Evolutionary conservation across 2,329 filamentous ascomycete species (phyloP).

Genomic region (Aspergillus sp.): DNA sequence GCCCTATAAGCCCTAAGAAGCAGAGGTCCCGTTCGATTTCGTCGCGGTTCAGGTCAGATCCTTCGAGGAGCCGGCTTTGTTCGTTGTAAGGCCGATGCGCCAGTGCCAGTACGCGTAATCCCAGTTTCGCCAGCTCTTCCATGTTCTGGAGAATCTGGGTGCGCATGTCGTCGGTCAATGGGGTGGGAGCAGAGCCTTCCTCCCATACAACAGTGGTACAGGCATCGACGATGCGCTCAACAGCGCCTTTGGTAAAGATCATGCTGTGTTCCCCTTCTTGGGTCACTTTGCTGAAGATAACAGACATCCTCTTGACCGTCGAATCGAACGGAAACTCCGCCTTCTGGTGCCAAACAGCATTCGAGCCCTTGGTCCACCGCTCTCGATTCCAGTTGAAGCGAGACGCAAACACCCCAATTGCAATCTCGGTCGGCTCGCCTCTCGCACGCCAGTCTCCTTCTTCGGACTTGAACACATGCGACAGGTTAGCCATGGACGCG

Average conservation of each 20-base stretch:
- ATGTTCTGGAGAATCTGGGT: conserved; percentile 65
- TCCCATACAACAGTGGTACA: conserved; percentile 55
- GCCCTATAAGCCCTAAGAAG: conserved; percentile 78
- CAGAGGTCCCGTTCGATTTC: conserved; percentile 67
- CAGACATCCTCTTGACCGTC: conserved; percentile 74
- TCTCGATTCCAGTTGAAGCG: conserved; percentile 65
- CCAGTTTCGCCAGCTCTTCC: conserved; percentile 64
- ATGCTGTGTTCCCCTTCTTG: conserved; percentile 22
- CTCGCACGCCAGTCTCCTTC: conserved; percentile 60
- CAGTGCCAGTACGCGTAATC: conserved; percentile 67
- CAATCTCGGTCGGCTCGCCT: conserved; percentile 71
- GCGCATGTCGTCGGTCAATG: conserved; percentile 55
- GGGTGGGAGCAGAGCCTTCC: conserved; percentile 26
- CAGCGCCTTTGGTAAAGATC: conserved; percentile 53
- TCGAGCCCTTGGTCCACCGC: conserved; percentile 52
- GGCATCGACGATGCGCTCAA: conserved; percentile 65
- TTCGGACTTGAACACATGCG: conserved; percentile 58
- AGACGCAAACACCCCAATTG: conserved; percentile 71
- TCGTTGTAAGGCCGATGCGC: conserved; percentile 46
- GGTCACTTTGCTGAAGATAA: conserved; percentile 54
- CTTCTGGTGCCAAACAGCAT: conserved; percentile 56
- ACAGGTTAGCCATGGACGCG: conserved; percentile 65
- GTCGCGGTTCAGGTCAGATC: conserved; percentile 46
- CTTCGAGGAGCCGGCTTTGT: conserved; percentile 5
- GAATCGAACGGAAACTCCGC: conserved; percentile 75